Base-by-base conservation (phyloP, 441 rosid genomes). In the Populus hybrid region DNA sequence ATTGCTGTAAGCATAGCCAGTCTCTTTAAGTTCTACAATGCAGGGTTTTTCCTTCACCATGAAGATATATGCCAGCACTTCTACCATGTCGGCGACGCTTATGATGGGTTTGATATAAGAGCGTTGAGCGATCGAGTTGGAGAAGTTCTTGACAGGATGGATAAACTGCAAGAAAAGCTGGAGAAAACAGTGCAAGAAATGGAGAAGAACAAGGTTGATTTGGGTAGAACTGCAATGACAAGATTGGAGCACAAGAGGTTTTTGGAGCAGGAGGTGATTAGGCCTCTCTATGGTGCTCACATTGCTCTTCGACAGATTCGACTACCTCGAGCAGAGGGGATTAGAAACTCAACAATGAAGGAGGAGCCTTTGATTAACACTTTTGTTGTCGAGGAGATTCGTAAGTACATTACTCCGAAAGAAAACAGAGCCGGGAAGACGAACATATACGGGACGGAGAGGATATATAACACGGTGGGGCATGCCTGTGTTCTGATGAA, bases 401-500 rank as follows among this genome's bases (percentile, higher is more conserved):
- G 93, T 80, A 87, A 91, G 83, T 94, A 93, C 71, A 86, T 93
- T 8, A 83, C 93, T 35, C 97, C 97, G 0, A 92, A 92, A 80
- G 90, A 81, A 75, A 94, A 85, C 79, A 79, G 92, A 23, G 77
- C 77, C 12, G 92, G 88, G 82, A 91, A 89, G 79, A 53, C 85
- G 3, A 94, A 92, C 80, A 84, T 94, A 57, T 92, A 90, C 72
- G 98, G 99, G 77, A 87, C 89, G 0, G 89, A 86, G 78, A 90
- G 82, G 82, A 82, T 90, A 68, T 85, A 85, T 78, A 93, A 88
- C 87, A 92, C 95, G 0, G 87, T 90, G 59, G 97, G 97, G 10
- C 99, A 94, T 79, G 87, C 93, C 0, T 93, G 99, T 83, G 94
- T 87, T 10, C 61, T 86, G 81, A 84, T 85, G 91, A 92, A 84